phyloP scores from a whole-genome alignment of 495 filamentous ascomycete species.

The Talaromyces stipitatus region DNA sequence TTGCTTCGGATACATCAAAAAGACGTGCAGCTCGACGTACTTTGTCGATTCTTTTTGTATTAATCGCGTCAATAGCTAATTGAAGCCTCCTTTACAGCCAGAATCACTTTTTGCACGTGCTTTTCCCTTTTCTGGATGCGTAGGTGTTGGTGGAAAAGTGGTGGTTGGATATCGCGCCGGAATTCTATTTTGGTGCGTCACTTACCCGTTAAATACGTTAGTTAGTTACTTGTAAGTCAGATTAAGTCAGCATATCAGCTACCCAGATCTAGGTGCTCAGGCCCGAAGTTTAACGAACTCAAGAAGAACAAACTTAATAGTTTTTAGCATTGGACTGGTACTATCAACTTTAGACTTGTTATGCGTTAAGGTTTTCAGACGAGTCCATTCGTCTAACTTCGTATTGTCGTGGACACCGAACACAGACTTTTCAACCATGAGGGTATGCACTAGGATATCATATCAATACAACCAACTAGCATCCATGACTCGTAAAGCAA shows the following conservation, averaged over 20 bases:
- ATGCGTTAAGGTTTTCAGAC: no score
- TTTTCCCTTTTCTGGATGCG: neutral
- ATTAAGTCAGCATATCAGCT: no score
- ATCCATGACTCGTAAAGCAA: neutral
- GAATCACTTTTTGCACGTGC: neutral
- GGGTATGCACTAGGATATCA: neutral
- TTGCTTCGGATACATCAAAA: constrained; percentile 12
- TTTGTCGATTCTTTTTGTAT: constrained; percentile 7
- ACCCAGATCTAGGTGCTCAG: no score
- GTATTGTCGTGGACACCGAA: neutral
- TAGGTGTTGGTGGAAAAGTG: no score
- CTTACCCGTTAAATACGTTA: no score
- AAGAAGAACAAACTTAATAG: no score
- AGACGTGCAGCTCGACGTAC: constrained; percentile 7
- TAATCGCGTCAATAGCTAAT: constrained; percentile 14
- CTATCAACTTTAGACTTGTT: no score
- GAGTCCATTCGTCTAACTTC: neutral
- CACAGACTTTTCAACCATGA: neutral
- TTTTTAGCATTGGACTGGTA: no score
- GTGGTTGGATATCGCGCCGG: no score
- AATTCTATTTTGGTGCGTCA: no score
- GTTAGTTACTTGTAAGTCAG: no score
- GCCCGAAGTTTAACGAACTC: no score
- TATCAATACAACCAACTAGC: neutral
- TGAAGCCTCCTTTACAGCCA: constrained; percentile 8